These are phyloP conservation scores for Aphanomyces euteiches DNA, from an alignment of 352 stramenopile genomes.

Conservation along the genomic window DNA sequence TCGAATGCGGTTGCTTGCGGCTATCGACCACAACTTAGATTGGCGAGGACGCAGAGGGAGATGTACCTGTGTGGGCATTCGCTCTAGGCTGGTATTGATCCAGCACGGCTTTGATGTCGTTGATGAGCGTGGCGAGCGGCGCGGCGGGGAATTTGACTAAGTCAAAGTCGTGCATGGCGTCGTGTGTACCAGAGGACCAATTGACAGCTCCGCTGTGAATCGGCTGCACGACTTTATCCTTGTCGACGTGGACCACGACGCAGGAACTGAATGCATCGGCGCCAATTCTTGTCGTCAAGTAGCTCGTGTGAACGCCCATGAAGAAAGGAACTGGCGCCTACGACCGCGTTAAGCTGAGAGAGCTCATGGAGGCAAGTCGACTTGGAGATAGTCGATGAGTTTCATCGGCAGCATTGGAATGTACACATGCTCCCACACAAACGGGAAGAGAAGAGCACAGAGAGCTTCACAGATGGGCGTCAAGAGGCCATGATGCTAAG, in stretches of 20 bases:
- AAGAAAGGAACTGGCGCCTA: constrained; percentile 81
- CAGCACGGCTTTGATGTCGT: constrained; percentile 14
- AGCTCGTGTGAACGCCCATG: constrained; percentile 81
- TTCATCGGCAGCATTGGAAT: constrained; percentile 78
- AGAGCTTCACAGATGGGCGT: constrained; percentile 77
- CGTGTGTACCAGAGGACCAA: constrained; percentile 37
- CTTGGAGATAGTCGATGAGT: constrained; percentile 79
- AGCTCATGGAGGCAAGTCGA: constrained; percentile 29
- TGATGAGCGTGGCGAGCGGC: neutral
- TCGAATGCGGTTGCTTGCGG: constrained; percentile 20
- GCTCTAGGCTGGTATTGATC: constrained; percentile 13
- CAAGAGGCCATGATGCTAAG: constrained; percentile 60
- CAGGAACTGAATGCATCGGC: constrained; percentile 75
- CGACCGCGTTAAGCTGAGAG: neutral
- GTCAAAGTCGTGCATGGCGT: constrained; percentile 36
- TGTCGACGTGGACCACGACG: constrained; percentile 79
- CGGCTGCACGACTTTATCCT: constrained; percentile 74
- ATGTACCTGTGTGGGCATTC: constrained; percentile 21
- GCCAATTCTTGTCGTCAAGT: constrained; percentile 61
- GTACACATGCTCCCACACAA: constrained; percentile 83
- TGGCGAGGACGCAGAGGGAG: neutral
- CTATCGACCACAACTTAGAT: neutral
- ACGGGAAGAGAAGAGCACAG: constrained; percentile 73
- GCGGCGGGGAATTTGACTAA: constrained; percentile 11
- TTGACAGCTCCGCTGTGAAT: constrained; percentile 51